phyloP scores from a whole-genome alignment of 176 grass and related monocot genomes.

The Avena sativa region DNA sequence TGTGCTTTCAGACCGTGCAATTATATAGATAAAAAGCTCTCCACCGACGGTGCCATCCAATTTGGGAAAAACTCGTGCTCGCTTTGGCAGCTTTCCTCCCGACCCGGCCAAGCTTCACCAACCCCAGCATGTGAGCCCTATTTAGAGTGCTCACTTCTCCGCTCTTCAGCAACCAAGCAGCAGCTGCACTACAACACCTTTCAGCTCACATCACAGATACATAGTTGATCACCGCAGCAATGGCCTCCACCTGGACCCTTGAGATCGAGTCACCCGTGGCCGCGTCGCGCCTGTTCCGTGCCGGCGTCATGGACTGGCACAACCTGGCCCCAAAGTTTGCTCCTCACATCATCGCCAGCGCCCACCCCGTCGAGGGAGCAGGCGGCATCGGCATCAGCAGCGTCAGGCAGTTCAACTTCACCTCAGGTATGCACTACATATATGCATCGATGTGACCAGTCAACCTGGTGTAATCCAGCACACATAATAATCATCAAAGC shows the following conservation, averaged over 20 bases:
- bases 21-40: background rate
- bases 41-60: background rate
- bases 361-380: conserved; percentile 45
- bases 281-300: conserved; percentile 68
- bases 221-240: background rate
- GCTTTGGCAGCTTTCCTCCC: background rate
- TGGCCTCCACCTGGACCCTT: conserved; percentile 48
- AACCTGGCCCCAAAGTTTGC: conserved; percentile 63
- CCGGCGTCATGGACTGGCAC: conserved; percentile 79
- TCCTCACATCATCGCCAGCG: conserved; percentile 59
- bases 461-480: no score
- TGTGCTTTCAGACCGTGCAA: background rate
- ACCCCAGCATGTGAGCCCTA: conserved; percentile 28
- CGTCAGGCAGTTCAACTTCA: conserved; percentile 91
- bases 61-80: background rate
- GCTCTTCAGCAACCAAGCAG: conserved; percentile 14
- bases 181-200: background rate
- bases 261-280: conserved; percentile 60
- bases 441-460: no score
- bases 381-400: conserved; percentile 50
- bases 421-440: conserved; percentile 39
- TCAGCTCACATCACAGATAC: background rate
- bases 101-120: background rate
- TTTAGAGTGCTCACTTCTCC: conserved; percentile 32
- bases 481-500: background rate